phyloP scores from a whole-genome alignment of 495 filamentous ascomycete genomes.

The Hypoxylon perforatum region DNA sequence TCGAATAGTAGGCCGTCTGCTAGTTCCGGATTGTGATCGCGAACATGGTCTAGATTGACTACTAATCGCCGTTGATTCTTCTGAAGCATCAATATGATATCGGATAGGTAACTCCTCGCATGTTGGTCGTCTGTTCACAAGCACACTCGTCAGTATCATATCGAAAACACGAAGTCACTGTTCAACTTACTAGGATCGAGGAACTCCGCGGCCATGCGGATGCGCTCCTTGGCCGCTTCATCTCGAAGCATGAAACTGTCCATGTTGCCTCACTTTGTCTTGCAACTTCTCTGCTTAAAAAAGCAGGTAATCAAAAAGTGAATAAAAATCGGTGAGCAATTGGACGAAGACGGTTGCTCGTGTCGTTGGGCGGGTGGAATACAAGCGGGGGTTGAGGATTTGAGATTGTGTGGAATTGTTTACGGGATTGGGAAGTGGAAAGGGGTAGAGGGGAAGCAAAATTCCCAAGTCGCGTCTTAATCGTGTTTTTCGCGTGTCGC shows the following conservation, averaged over 20 bases:
- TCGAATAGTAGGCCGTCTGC: constrained; percentile 87
- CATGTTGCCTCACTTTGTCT: constrained; percentile 61
- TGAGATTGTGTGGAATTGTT: constrained; percentile 14
- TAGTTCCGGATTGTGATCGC: constrained; percentile 87
- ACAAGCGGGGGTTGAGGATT: not conserved
- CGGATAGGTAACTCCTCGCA: constrained; percentile 81
- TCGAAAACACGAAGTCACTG: not conserved
- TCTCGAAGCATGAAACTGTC: constrained; percentile 79
- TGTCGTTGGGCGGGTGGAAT: too few species aligned
- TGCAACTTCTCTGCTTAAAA: not conserved
- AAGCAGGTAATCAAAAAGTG: not conserved
- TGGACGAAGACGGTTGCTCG: not conserved
- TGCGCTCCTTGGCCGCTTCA: constrained; percentile 81
- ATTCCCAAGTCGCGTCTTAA: constrained; percentile 39
- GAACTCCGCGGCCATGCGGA: constrained; percentile 84
- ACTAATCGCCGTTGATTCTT: constrained; percentile 79
- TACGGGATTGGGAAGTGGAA: constrained; percentile 12
- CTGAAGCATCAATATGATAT: constrained; percentile 93
- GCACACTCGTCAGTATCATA: constrained; percentile 24
- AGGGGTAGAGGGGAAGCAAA: constrained; percentile 33
- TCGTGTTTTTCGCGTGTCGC: constrained; percentile 39
- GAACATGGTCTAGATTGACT: constrained; percentile 94
- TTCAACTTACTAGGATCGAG: constrained; percentile 79
- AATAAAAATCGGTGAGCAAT: not conserved
- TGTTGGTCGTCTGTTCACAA: constrained; percentile 61